Evolutionary conservation across 352 stramenopile species (phyloP), one percentile per base, ranked within the genome.

Genomic region (Stephanocyclus meneghinianus): DNA sequence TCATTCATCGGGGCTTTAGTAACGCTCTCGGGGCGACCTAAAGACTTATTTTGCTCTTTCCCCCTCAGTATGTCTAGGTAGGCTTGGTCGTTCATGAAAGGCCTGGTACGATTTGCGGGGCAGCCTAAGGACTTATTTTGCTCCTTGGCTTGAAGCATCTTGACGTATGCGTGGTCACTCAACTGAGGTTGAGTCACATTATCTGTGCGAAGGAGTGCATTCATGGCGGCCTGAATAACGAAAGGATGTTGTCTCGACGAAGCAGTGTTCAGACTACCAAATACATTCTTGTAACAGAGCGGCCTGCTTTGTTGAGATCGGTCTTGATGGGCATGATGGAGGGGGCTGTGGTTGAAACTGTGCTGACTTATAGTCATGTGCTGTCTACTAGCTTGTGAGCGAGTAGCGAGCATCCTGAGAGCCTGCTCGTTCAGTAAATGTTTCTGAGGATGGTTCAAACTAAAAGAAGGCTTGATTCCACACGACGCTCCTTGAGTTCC

Each of bases 161-260:
- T 53, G 3, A 53, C 0, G 45, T 16, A 16, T 5, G 45, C n/a
- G 6, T 53, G 45, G n/a, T 53, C 45, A 53, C n/a, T 53, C 13
- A 21, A 16, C 7, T 53, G 45, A 21, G 45, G 45, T 16, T 53
- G 45, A 9, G 45, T 6, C 6, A 21, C 11, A 53, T 53, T 53
- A 16, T 53, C 45, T 1, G 45, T 53, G n/a, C 45, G 45, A 53
- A 63, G 18, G 6, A 76, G 57, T 32, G 68, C 57, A 69, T 59
- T 69, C n/a, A 76, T 42, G 21, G 51, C 68, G 50, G 68, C 26
- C 30, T 61, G 42, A 35, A 69, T 69, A 21, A 69, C 61, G 18
- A 56, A 47, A 9, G 61, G 61, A 26, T 69, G 61, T 10, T 69
- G 16, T 44, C 42, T 45, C 35, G 59, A 67, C 32, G 61, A 69